These are phyloP conservation scores for Phlyctochytrium bullatum DNA, from an alignment of 192 early-diverging fungal species.

Conservation along the genomic window DNA sequence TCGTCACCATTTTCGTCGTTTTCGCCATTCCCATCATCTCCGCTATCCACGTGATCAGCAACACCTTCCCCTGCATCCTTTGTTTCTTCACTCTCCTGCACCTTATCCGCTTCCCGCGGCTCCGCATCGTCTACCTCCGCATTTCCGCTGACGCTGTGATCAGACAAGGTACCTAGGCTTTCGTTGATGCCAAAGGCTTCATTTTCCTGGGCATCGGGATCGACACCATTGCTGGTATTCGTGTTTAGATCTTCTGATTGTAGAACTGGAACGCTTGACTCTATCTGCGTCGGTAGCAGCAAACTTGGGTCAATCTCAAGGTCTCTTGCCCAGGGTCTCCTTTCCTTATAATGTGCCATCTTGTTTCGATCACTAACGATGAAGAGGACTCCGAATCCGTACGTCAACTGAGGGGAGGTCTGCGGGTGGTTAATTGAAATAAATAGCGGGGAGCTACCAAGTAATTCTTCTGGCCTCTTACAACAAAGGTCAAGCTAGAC, in stretches of 20 bases:
- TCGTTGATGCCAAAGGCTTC: not conserved
- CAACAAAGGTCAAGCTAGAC: slow-evolving; percentile 84
- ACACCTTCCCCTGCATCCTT: slow-evolving; percentile 10
- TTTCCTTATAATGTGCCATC: slow-evolving; percentile 71
- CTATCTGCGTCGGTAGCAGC: not conserved
- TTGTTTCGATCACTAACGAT: slow-evolving; percentile 72
- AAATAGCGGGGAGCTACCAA: no score
- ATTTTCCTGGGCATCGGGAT: no score
- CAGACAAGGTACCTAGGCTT: no score
- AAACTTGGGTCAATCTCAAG: no score
- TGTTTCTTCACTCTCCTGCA: slow-evolving; percentile 13
- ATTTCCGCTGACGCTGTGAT: no score
- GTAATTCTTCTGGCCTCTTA: slow-evolving; percentile 86
- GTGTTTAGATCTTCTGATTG: no score
- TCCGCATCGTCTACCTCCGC: not conserved
- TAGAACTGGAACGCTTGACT: no score
- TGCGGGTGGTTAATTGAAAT: slow-evolving; percentile 49
- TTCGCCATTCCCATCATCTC: slow-evolving; percentile 4
- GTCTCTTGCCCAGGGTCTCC: slow-evolving; percentile 49
- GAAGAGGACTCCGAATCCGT: slow-evolving; percentile 96
- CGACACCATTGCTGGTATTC: no score
- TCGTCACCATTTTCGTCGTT: not conserved
- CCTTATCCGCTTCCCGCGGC: not conserved
- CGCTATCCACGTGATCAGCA: slow-evolving; percentile 28
- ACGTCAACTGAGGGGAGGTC: slow-evolving; percentile 89